A percentile compares a stretch with the other conserved stretches of the same genome.
phyloP scores from a whole-genome alignment of 129 eudicot genomes.

The Rutidosis leptorrhynchoides region DNA sequence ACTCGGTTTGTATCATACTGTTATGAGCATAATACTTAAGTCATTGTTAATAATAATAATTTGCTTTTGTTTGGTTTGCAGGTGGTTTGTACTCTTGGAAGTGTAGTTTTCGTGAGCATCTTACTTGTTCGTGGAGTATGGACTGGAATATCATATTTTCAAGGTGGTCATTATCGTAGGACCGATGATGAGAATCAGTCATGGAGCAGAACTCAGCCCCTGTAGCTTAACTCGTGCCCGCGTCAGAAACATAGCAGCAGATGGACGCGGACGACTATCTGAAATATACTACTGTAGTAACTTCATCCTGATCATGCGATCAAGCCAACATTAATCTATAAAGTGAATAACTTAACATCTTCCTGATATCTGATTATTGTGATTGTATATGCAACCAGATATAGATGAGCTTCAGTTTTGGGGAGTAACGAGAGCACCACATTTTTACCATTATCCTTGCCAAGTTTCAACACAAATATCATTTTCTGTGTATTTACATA shows the following conservation, averaged over 20 bases:
- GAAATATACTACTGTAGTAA: constrained; percentile 5
- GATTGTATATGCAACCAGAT: background rate
- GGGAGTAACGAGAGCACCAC: background rate
- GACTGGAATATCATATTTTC: constrained; percentile 76
- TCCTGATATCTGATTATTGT: constrained; percentile 4
- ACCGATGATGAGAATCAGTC: constrained; percentile 47
- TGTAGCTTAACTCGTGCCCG: constrained; percentile 35
- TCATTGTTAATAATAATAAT: background rate
- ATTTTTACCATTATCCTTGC: constrained; percentile 15
- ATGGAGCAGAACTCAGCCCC: constrained; percentile 77
- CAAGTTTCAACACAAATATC: too few species aligned
- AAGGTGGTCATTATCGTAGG: constrained; percentile 47
- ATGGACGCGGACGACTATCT: too few species aligned
- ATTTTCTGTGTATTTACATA: background rate
- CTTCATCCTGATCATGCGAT: constrained; percentile 6
- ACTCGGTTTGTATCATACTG: too few species aligned
- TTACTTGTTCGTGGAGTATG: constrained; percentile 83
- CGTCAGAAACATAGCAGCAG: constrained; percentile 6
- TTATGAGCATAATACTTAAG: background rate
- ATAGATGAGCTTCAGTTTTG: background rate
- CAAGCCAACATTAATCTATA: constrained; percentile 7
- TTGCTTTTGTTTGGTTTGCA: constrained; percentile 23
- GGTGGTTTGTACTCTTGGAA: constrained; percentile 96
- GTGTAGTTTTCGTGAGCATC: constrained; percentile 77
- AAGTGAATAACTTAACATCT: constrained; percentile 11